Evolutionary conservation across 768 basidiomycete genomes (phyloP).

Genomic region (Pleurotus salmoneostramineus): DNA sequence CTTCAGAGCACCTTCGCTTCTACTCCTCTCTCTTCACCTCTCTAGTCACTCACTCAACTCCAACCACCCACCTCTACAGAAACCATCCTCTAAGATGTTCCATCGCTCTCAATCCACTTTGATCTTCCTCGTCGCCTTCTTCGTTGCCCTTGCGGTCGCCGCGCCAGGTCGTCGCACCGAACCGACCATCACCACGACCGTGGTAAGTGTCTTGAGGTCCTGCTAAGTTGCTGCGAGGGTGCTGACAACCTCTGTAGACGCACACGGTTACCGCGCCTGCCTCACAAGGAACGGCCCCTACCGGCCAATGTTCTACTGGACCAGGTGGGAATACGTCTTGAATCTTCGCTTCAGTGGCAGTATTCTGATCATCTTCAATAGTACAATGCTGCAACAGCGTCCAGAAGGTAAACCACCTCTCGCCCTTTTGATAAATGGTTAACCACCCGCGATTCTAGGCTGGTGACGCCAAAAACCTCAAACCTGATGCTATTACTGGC

Average conservation of each 20-base stretch:
- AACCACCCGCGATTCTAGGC: too few relatives aligned
- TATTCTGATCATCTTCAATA: not conserved
- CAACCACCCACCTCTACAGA: too few relatives aligned
- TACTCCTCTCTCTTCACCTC: too few relatives aligned
- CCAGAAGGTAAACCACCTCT: not conserved
- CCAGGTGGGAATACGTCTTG: not conserved
- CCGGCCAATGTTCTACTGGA: not conserved
- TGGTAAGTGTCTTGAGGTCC: slow-evolving; percentile 1
- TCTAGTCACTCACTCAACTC: too few relatives aligned
- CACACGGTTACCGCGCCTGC: not conserved
- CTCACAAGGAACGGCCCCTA: not conserved
- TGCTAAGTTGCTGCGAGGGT: not conserved
- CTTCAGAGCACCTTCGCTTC: too few relatives aligned
- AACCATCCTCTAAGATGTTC: slow-evolving; percentile 17
- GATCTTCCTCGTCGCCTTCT: slow-evolving; percentile 18
- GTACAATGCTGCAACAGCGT: not conserved
- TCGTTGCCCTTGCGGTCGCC: slow-evolving; percentile 24
- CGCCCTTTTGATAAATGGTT: too few relatives aligned
- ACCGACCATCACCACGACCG: slow-evolving; percentile 12
- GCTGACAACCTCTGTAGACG: not conserved
- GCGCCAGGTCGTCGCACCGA: slow-evolving; percentile 12
- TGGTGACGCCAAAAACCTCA: too few relatives aligned
- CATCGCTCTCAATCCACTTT: slow-evolving; percentile 16
- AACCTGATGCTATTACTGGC: too few relatives aligned
- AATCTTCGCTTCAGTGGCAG: not conserved